Conservation (phyloP, 306 rosid species). For the Hylodesmum podocarpum region DNA sequence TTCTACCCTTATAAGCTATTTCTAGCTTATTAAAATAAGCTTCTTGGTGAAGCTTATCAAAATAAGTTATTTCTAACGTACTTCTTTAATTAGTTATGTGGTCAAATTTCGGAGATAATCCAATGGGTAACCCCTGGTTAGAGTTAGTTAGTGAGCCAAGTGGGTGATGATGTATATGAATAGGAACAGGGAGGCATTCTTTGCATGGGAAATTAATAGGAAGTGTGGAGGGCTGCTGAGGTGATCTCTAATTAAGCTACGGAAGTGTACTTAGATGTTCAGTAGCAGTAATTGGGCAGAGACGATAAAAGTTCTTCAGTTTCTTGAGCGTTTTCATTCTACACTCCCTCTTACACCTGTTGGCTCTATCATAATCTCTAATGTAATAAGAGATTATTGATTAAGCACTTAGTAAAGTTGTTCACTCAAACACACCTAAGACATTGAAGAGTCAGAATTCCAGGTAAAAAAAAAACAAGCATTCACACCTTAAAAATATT, state of each 20-base stretch:
- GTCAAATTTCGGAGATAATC: background rate
- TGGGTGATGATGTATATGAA: background rate
- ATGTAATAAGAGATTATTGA: background rate
- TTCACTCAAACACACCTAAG: background rate
- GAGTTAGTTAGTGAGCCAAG: too few relatives aligned
- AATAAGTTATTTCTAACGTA: background rate
- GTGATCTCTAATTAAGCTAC: background rate
- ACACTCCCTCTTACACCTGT: background rate
- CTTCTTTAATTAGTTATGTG: background rate
- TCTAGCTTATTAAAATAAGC: background rate
- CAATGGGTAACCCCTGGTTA: too few relatives aligned
- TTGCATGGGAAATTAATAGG: background rate
- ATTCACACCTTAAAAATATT: background rate
- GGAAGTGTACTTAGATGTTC: background rate
- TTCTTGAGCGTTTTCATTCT: too few relatives aligned
- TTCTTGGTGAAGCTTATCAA: background rate
- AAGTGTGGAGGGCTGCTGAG: background rate
- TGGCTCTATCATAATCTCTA: background rate
- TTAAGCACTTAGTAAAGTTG: background rate
- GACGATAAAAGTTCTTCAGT: background rate
- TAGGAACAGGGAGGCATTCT: background rate
- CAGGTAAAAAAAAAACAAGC: background rate
- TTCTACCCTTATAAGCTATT: background rate
- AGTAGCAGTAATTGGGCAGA: background rate
- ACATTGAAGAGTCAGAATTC: conserved; percentile 6